Base-by-base conservation (phyloP, 1,284 basidiomycete genomes). In the Heterobasidion annosum region DNA sequence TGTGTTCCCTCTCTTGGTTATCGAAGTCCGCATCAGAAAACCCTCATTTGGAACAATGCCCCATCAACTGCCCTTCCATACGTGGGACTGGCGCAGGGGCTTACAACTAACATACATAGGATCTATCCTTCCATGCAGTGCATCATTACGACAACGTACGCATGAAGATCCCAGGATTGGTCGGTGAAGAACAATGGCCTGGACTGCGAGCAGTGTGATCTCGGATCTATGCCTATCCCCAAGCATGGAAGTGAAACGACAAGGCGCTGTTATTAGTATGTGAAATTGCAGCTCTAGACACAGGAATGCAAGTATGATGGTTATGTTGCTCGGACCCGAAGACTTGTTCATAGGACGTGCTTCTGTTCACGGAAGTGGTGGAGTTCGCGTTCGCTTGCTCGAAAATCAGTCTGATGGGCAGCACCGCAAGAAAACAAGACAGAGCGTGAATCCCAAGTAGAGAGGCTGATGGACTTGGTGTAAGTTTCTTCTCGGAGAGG, bases 11-110 rank as follows among this genome's bases (percentile, higher is more conserved):
- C 40, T 12, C 42, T 51, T 18, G 40, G 50, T 40, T 42, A 33
- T 18, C 35, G 51, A 52, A 52, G 43, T 45, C n/a, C 51, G 33
- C 51, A 52, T 52, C 51, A 52, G 51, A 52, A 52, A 15, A 10
- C 35, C 37, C 37, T 40, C 37, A 40, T 40, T 40, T 40, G 37
- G 37, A 5, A 40, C 37, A n/a, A 40, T 10, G 12, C 12, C 12
- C 12, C n/a, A 40, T 40, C 37, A 40, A 12, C 37, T 12, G 7
- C 37, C n/a, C 37, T 34, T 50, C 32, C 8, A 50, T 34, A 34
- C 33, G 49, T 50, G 49, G 33, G 49, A 50, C 34, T 37, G 33
- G 18, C 49, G 37, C 18, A 32, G 16, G 12, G 46, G 37, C 37
- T n/a, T 40, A 10, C n/a, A n/a, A 40, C 37, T 40, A n/a, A 3